A percentile compares a stretch with the other conserved stretches of the same genome.
These are phyloP conservation scores for Adansonia rubrostipa DNA, from an alignment of 441 rosid genomes.

Conservation along the genomic window DNA sequence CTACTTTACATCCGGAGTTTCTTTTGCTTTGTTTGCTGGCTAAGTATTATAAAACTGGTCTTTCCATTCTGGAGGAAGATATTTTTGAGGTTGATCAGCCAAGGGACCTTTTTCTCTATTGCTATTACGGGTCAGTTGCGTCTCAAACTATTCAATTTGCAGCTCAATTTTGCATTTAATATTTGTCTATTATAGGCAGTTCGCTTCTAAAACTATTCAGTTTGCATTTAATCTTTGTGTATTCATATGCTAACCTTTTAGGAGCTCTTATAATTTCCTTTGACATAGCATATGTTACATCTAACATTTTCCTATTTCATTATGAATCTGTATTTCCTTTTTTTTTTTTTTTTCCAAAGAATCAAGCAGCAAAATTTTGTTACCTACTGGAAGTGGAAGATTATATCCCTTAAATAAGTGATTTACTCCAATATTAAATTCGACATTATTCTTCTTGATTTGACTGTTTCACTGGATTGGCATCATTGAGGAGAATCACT, in stretches of 20 bases:
- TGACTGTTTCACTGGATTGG: conserved; percentile 1
- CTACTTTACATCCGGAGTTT: conserved; percentile 84
- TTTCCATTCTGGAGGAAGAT: conserved; percentile 82
- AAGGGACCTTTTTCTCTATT: conserved; percentile 83
- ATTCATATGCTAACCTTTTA: neutral
- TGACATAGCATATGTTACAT: neutral
- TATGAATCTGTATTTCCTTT: neutral
- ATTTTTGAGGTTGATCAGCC: conserved; percentile 90
- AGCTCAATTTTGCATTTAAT: neutral
- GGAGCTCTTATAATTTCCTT: neutral
- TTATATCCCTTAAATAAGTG: conserved; percentile 1
- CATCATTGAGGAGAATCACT: conserved; percentile 24
- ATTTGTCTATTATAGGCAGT: neutral
- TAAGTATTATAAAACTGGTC: conserved; percentile 74
- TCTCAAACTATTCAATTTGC: conserved; percentile 33
- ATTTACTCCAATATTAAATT: neutral
- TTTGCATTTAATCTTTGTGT: conserved; percentile 2
- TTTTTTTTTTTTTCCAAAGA: neutral
- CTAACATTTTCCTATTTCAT: conserved; percentile 5
- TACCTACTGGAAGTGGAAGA: conserved; percentile 1
- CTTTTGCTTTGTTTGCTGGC: conserved; percentile 83
- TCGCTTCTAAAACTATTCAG: conserved; percentile 23
- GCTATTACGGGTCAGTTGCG: conserved; percentile 88
- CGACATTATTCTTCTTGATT: conserved; percentile 19
- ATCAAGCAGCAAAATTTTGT: neutral